phyloP scores from a whole-genome alignment of 306 rosid genomes.

The Cicer judaicum region DNA sequence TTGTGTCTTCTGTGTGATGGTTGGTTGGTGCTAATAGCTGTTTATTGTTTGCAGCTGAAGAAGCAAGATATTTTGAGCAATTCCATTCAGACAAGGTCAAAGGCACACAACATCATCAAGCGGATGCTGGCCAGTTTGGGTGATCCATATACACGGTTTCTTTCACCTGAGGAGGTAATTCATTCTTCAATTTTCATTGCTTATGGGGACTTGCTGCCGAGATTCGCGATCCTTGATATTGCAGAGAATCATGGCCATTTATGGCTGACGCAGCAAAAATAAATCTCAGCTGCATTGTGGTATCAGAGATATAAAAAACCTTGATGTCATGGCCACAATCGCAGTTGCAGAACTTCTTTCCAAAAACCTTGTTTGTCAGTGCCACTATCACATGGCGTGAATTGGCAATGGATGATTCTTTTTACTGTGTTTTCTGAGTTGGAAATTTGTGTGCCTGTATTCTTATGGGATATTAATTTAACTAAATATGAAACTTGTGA shows the following conservation, averaged over 20 bases:
- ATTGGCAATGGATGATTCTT: constrained; percentile 4
- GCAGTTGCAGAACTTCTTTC: background rate
- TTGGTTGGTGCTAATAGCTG: constrained; percentile 18
- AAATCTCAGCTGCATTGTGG: background rate
- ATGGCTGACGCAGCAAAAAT: background rate
- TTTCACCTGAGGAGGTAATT: constrained; percentile 80
- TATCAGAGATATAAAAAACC: background rate
- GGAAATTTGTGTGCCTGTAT: background rate
- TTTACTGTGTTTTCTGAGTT: constrained; percentile 7
- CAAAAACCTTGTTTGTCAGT: background rate
- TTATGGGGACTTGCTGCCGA: background rate
- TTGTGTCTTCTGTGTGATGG: constrained; percentile 30
- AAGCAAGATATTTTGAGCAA: constrained; percentile 67
- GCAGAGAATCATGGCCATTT: background rate
- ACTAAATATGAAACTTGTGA: constrained; percentile 28
- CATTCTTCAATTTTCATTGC: constrained; percentile 17
- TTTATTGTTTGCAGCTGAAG: constrained; percentile 59
- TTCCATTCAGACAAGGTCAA: constrained; percentile 75
- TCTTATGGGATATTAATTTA: constrained; percentile 4
- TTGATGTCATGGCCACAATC: background rate
- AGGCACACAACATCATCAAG: constrained; percentile 84
- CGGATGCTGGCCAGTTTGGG: constrained; percentile 85
- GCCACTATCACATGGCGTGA: background rate
- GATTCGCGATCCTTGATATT: background rate
- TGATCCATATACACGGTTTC: constrained; percentile 97